phyloP scores from a whole-genome alignment of 2,329 filamentous ascomycete genomes.

The Calonectria leucothoes region DNA sequence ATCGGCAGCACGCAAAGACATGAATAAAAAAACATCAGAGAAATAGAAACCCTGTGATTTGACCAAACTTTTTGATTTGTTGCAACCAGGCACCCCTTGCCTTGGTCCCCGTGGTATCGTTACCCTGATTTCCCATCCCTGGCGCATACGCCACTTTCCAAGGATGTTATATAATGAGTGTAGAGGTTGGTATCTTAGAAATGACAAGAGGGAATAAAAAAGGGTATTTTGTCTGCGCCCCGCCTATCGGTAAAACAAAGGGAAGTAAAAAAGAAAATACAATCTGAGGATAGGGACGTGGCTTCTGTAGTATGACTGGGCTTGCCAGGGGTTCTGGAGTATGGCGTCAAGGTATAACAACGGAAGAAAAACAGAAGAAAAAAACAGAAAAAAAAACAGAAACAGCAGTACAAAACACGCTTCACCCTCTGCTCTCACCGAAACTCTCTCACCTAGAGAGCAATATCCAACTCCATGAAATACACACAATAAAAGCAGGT shows the following conservation, averaged over 20 bases:
- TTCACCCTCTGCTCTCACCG: constrained; percentile 26
- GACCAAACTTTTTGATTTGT: constrained; percentile 18
- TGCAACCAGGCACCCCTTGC: constrained; percentile 2
- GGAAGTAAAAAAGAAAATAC: constrained; percentile 22
- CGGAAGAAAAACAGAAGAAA: constrained; percentile 12
- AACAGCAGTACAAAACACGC: constrained; percentile 28
- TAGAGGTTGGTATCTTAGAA: constrained; percentile 22
- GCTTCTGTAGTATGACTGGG: constrained; percentile 26
- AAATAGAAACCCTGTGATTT: constrained; percentile 16
- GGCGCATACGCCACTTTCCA: constrained; percentile 16
- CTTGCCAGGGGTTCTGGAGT: constrained; percentile 19
- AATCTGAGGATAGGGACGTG: constrained; percentile 20
- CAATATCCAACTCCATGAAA: constrained; percentile 31
- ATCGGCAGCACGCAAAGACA: constrained; percentile 2
- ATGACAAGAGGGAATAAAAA: constrained; percentile 18
- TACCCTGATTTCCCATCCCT: constrained; percentile 12
- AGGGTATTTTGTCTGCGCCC: constrained; percentile 13
- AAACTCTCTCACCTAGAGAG: constrained; percentile 23
- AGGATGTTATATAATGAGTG: constrained; percentile 27
- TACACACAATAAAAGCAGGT: constrained; percentile 25
- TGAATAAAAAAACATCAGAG: neutral
- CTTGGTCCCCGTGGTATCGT: constrained; percentile 19
- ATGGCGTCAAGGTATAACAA: constrained; percentile 19
- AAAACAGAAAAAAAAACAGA: constrained; percentile 21
- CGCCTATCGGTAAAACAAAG: constrained; percentile 18